These are phyloP conservation scores for Ramularia collo-cygni DNA, from an alignment of 2,329 filamentous ascomycete genomes.

Conservation along the genomic window DNA sequence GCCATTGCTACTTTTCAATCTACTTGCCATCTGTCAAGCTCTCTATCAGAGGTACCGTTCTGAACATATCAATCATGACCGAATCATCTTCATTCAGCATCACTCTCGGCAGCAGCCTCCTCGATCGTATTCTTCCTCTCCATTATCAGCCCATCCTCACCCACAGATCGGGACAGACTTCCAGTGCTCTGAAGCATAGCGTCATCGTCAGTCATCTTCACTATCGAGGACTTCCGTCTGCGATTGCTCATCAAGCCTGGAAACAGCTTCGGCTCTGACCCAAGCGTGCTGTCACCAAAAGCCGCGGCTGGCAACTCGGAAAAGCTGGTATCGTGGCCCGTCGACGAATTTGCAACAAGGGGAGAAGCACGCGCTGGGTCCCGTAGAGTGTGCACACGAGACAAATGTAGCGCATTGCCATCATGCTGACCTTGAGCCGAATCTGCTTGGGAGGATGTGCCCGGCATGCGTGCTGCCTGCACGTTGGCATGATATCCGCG, in stretches of 20 bases:
- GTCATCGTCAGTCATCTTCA: constrained; percentile 10
- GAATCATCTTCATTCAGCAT: constrained; percentile 4
- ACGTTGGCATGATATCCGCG: constrained; percentile 23
- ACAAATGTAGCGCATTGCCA: constrained; percentile 11
- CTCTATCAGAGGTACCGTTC: too few species aligned
- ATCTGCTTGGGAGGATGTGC: constrained; percentile 25
- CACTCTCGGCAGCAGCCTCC: constrained; percentile 11
- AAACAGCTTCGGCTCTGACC: constrained; percentile 59
- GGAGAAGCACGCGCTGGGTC: constrained; percentile 2
- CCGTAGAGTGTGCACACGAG: constrained; percentile 5
- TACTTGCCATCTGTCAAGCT: too few species aligned
- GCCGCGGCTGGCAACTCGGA: constrained; percentile 32
- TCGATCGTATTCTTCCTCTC: constrained; percentile 11
- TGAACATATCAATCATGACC: too few species aligned
- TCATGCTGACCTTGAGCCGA: constrained; percentile 25
- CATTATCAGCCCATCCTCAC: constrained; percentile 10
- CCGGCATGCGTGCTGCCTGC: constrained; percentile 32
- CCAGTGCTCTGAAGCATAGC: constrained; percentile 17
- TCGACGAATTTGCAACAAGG: constrained; percentile 1
- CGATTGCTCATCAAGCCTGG: constrained; percentile 57
- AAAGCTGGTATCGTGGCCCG: background rate
- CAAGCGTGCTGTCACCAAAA: constrained; percentile 40
- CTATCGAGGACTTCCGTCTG: constrained; percentile 27
- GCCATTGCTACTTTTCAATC: too few species aligned
- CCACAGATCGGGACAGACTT: constrained; percentile 9